Conservation (phyloP, 1,284 basidiomycete genomes). For the Ustilago loliicola region DNA sequence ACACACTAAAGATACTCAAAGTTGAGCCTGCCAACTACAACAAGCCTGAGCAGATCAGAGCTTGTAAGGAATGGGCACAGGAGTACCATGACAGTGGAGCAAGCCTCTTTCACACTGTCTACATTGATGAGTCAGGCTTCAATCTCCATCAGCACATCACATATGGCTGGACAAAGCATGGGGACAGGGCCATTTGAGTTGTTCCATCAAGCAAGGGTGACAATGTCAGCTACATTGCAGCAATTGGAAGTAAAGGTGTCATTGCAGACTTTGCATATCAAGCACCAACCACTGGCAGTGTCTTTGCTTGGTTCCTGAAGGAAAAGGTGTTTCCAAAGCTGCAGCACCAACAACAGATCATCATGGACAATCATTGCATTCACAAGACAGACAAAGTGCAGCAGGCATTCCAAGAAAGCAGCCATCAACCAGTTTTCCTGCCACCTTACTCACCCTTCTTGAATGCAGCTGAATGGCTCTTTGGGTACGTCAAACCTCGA, state of each 20-base stretch:
- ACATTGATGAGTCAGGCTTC: constrained; percentile 10
- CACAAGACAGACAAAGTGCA: constrained; percentile 4
- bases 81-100: constrained; percentile 1
- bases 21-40: constrained; percentile 13
- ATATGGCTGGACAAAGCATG: neutral
- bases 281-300: neutral
- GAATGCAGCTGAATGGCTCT: constrained; percentile 13
- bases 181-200: neutral
- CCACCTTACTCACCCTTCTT: constrained; percentile 16
- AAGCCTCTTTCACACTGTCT: constrained; percentile 4
- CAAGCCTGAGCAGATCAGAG: neutral
- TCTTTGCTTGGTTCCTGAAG: constrained; percentile 11
- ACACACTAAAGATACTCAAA: constrained; percentile 9
- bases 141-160: constrained; percentile 9
- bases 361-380: constrained; percentile 16
- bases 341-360: neutral
- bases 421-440: neutral
- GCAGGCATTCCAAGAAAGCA: neutral
- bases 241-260: constrained; percentile 9
- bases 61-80: constrained; percentile 1
- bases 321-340: constrained; percentile 11
- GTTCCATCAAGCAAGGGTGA: neutral
- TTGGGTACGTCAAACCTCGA: constrained; percentile 16
- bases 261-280: constrained; percentile 12
- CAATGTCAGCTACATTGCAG: constrained; percentile 12